phyloP scores from a whole-genome alignment of 306 rosid species.

The Cucurbita maxima region DNA sequence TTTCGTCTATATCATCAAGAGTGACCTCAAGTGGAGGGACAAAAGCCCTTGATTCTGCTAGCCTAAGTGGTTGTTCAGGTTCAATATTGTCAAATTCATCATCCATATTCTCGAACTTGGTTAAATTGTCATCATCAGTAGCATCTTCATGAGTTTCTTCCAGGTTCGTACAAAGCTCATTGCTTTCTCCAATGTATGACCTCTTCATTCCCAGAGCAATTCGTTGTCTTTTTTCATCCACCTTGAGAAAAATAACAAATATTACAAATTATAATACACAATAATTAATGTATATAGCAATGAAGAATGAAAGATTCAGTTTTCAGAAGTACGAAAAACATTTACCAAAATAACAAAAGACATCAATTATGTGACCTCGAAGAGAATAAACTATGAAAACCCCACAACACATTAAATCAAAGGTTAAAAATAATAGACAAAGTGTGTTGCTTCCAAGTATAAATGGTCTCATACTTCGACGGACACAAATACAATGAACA shows the following conservation, averaged over 20 bases:
- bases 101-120: conserved; percentile 20
- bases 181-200: conserved; percentile 26
- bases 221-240: conserved; percentile 55
- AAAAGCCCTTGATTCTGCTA: conserved; percentile 56
- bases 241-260: conserved; percentile 22
- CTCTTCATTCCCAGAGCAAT: conserved; percentile 87
- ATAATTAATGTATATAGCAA: neutral
- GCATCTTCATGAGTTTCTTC: conserved; percentile 30
- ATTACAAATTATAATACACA: neutral
- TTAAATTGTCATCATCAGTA: conserved; percentile 16
- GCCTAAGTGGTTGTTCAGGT: conserved; percentile 28
- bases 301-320: neutral
- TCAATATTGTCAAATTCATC: conserved; percentile 26
- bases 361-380: neutral
- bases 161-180: conserved; percentile 12
- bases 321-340: neutral
- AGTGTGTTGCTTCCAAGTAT: neutral
- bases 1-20: conserved; percentile 51
- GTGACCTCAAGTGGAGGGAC: conserved; percentile 75
- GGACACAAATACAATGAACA: neutral
- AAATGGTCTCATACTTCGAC: neutral
- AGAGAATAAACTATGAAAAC: neutral
- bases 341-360: neutral
- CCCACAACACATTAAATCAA: neutral
- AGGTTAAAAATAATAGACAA: neutral